Base-by-base conservation (phyloP, 1,139 yeast genomes). In the Saccharomyces hybrid region DNA sequence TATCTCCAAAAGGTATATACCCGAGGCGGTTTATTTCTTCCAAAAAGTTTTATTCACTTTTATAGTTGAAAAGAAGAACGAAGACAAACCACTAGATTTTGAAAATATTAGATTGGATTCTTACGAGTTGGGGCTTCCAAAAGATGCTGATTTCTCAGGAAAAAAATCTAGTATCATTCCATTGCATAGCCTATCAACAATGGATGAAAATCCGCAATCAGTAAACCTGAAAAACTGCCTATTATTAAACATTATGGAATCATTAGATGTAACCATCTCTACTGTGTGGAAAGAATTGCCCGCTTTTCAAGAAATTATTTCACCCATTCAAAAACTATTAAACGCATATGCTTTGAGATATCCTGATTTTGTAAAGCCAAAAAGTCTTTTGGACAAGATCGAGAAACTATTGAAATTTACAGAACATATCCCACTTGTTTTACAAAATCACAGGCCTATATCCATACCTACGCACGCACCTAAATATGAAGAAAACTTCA, bases 401-500 rank as follows among this genome's bases (percentile, higher is more conserved):
- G 71, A 70, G 29, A 84, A 81, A 62, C 67, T 86, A 48, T 64
- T 71, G 52, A 82, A 78, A 55, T 75, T 88, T 58, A 71, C 73
- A 26, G 82, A 80, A 55, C 82, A 93, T 57, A 74, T 70, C 57
- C 97, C 97, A 55, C 78, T 93, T 62, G 75, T 83, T n/a, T 77
- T 93, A 60, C 99, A 95, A 73, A 75, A 81, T n/a, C 97, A 91
- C 73, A 82, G 81, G 66, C 89, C 96, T 34, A 71, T 93, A 56
- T 87, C 96, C 3, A 86, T 95, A 65, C 86, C 93, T 51, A 81
- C 96, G 1, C 80, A 79, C 67, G 86, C 91, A 48, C 99, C 99
- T 61, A 86, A 88, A 73, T 95, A 87, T 68, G 98, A 91, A 73
- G 98, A 89, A 67, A 89, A 90, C 75, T 95, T 86, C 80, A 91